Evolutionary conservation across 495 filamentous ascomycete species (phyloP), one percentile per base, ranked within the genome.

Genomic region (Rostrohypoxylon terebratum): DNA sequence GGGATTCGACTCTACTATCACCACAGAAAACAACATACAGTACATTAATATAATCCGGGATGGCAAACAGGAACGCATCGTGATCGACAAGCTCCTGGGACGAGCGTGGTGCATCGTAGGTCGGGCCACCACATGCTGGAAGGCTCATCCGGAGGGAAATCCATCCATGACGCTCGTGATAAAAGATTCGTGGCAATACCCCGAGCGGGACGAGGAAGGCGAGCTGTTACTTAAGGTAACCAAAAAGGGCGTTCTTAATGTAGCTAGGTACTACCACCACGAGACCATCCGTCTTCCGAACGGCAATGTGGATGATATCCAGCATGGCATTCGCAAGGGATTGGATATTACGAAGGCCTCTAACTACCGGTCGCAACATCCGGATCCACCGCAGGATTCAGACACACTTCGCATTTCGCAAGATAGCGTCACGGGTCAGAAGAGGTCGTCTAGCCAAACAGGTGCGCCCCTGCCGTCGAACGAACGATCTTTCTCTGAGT

Each of bases 101-200:
- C 79, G 77, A 5, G 67, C 67, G 45, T 44, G 69, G 20, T 80
- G 71, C 21, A 72, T 86, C 8, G 79, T 78, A 48, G 81, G 84
- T 61, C 75, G 81, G 58, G 83, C 80, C 3, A 85, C 83, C 33
- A 85, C 79, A 33, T 86, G 80, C 58, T 86, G 78, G 81, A 83
- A 79, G 74, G 84, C 79, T 33, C 63, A 86, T 73, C 73, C 71
- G 34, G 74, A 84, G 68, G 76, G 67, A 44, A 59, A 85, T 53
- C 76, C 69, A 69, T 48, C 63, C 60, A 78, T 14, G 33, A 73
- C 75, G 16, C 75, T 87, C 60, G 77, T 85, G 4, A 78, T 86
- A 51, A 87, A 86, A 74, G 84, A 86, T 68, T 85, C 79, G 8
- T 87, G 78, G 83, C 83, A 86, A 61, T 83, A 82, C 57, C 64